Conservation (phyloP, 2,329 filamentous ascomycete species). For the Fusarium virguliforme region DNA sequence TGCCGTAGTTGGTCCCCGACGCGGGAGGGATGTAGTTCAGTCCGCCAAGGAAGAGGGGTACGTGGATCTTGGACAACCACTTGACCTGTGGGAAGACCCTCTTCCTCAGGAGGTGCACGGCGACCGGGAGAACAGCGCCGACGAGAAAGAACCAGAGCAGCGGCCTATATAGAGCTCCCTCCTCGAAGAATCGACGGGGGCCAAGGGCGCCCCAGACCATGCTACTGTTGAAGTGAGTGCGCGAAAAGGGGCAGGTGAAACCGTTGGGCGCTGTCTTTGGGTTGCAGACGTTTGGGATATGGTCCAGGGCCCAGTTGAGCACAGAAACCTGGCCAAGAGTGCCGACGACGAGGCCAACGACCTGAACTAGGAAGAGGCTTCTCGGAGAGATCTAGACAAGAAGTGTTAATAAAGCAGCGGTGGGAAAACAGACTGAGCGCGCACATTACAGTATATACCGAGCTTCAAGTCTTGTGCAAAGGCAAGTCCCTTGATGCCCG, state of each 20-base stretch:
- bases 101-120: conserved; percentile 59
- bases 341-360: conserved; percentile 61
- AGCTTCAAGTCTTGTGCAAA: conserved; percentile 65
- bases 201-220: conserved; percentile 73
- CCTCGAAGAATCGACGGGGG: conserved; percentile 68
- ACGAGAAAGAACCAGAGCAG: conserved; percentile 71
- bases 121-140: conserved; percentile 64
- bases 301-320: conserved; percentile 57
- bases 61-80: conserved; percentile 52
- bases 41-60: conserved; percentile 53
- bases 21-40: conserved; percentile 56
- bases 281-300: conserved; percentile 67
- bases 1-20: conserved; percentile 55
- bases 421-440: not conserved
- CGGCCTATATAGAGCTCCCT: conserved; percentile 64
- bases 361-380: conserved; percentile 62
- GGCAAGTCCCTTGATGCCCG: conserved; percentile 59
- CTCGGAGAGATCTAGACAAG: conserved; percentile 59
- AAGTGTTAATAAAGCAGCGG: conserved; percentile 21
- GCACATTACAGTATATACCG: conserved; percentile 58
- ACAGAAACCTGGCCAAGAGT: conserved; percentile 62
- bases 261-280: conserved; percentile 60
- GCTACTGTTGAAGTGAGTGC: conserved; percentile 67
- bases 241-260: conserved; percentile 60
- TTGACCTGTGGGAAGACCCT: conserved; percentile 43